Percentiles rank a stretch among this genome's conserved stretches.
Evolutionary conservation across 768 basidiomycete genomes (phyloP).

Genomic region (Dentipellis fragilis): DNA sequence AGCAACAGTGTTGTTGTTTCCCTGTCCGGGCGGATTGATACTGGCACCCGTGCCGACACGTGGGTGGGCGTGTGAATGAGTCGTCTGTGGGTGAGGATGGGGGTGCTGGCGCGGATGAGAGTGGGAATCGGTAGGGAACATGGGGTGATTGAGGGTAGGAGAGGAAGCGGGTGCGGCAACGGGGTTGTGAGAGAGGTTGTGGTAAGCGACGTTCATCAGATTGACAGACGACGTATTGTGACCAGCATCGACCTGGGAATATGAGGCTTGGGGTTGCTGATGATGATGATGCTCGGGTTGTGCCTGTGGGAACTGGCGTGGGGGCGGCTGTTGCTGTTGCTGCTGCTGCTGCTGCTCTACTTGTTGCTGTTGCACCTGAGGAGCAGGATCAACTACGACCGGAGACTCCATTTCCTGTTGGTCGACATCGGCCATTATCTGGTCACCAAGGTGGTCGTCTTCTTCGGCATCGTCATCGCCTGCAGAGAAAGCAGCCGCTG

Average conservation of each 20-base stretch:
- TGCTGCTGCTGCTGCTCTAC: constrained; percentile 4
- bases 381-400: constrained; percentile 7
- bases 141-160: constrained; percentile 2
- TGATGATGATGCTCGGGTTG: too few relatives aligned
- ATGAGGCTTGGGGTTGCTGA: constrained; percentile 5
- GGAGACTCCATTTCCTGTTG: constrained; percentile 4
- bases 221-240: constrained; percentile 9
- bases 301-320: too few relatives aligned
- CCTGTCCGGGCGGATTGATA: not conserved
- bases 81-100: not conserved
- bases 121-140: not conserved
- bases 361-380: not conserved
- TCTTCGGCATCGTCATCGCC: constrained; percentile 36
- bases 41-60: not conserved
- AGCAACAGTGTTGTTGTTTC: not conserved
- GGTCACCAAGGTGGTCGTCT: constrained; percentile 24
- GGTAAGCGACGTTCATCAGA: constrained; percentile 3
- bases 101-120: constrained; percentile 5
- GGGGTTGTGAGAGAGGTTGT: constrained; percentile 1
- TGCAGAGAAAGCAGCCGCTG: constrained; percentile 22
- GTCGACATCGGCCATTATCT: constrained; percentile 5
- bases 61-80: not conserved
- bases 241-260: constrained; percentile 11
- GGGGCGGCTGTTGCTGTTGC: too few relatives aligned
- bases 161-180: constrained; percentile 3